Conservation (phyloP, 2,329 filamentous ascomycete genomes). For the Fusarium subglutinans region DNA sequence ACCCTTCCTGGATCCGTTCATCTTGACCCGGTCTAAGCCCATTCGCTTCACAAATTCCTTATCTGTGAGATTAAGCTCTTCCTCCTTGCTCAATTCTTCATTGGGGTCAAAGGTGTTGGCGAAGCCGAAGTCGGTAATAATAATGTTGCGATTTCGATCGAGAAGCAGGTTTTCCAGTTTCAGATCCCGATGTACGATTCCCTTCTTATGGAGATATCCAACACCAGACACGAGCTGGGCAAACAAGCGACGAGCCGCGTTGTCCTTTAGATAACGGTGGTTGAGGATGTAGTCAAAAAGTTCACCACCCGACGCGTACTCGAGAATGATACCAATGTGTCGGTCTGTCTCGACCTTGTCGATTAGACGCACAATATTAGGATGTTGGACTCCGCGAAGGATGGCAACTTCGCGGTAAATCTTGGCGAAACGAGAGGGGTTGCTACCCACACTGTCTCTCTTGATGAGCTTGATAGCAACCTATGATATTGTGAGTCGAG, state of each 20-base stretch:
- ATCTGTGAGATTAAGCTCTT: conserved; percentile 87
- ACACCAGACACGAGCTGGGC: conserved; percentile 96
- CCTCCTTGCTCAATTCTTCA: conserved; percentile 89
- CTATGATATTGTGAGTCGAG: conserved; percentile 51
- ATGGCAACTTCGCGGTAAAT: conserved; percentile 98
- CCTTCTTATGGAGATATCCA: conserved; percentile 97
- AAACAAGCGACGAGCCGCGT: conserved; percentile 88
- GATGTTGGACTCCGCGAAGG: conserved; percentile 85
- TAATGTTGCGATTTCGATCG: conserved; percentile 97
- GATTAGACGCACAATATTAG: conserved; percentile 95
- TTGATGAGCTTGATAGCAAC: conserved; percentile 99
- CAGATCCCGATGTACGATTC: conserved; percentile 95
- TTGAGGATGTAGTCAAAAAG: conserved; percentile 98
- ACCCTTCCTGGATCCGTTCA: conserved; percentile 81
- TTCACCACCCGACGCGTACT: conserved; percentile 97
- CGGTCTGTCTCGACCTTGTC: conserved; percentile 99
- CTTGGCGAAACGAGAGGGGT: conserved; percentile 90
- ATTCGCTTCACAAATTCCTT: conserved; percentile 87
- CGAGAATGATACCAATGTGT: conserved; percentile 97
- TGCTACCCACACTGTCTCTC: conserved; percentile 86
- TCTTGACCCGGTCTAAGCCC: conserved; percentile 82
- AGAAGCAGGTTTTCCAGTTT: conserved; percentile 96
- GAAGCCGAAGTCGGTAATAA: conserved; percentile 99
- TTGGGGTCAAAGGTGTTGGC: conserved; percentile 94
- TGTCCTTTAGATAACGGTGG: conserved; percentile 95